Percentiles rank a stretch among this genome's conserved stretches.
phyloP scores from a whole-genome alignment of 2,329 filamentous ascomycete species.

The Kalaharituber pfeilii region DNA sequence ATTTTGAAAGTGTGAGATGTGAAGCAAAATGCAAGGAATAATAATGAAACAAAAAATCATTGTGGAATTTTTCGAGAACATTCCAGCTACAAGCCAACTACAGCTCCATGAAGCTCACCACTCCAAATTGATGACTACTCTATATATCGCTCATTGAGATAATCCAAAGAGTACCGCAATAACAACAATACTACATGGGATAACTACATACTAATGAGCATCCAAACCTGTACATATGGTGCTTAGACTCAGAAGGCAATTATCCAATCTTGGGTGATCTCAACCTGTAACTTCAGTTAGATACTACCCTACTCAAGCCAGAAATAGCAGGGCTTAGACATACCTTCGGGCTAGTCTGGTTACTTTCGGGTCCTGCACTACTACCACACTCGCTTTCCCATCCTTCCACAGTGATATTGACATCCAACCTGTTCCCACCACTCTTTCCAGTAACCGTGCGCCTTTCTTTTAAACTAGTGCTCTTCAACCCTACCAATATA shows the following conservation, averaged over 20 bases:
- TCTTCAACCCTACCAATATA: conserved; percentile 62
- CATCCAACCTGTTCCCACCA: conserved; percentile 38
- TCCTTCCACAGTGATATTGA: conserved; percentile 43
- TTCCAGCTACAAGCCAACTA: neutral
- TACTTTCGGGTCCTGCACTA: conserved; percentile 46
- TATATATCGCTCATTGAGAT: neutral
- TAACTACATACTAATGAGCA: neutral
- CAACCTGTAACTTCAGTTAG: neutral
- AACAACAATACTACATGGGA: neutral
- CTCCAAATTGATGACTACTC: neutral
- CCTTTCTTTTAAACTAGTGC: conserved; percentile 31
- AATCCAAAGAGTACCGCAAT: neutral
- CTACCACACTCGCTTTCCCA: conserved; percentile 43
- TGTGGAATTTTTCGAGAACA: neutral
- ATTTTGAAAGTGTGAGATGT: neutral
- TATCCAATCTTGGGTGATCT: conserved; percentile 44
- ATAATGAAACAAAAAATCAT: neutral
- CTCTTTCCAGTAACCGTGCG: conserved; percentile 40
- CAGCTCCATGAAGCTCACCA: no score
- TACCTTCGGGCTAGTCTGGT: neutral
- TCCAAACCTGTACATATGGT: neutral
- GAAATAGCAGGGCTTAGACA: neutral
- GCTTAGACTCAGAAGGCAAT: conserved; percentile 1
- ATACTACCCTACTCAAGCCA: no score
- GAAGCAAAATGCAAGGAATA: neutral